These are phyloP conservation scores for Capsella bursapastoris DNA, from an alignment of 345 rosid genomes.

Conservation along the genomic window DNA sequence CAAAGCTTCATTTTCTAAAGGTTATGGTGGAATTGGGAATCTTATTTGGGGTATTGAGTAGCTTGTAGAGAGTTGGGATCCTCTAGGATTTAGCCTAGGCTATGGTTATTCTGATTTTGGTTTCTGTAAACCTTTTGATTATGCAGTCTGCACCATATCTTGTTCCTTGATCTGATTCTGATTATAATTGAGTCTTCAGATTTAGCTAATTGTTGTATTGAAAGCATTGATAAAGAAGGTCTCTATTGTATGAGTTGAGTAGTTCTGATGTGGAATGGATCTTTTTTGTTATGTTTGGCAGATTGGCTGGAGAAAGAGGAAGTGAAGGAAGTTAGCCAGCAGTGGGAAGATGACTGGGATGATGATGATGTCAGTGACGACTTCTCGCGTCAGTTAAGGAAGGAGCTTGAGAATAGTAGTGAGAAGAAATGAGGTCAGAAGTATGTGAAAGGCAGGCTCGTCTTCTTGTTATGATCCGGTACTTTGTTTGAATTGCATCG, in stretches of 20 bases:
- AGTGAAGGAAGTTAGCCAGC: constrained; percentile 75
- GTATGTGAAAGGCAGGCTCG: neutral
- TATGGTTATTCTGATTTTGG: neutral
- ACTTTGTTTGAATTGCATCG: neutral
- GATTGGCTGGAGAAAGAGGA: constrained; percentile 85
- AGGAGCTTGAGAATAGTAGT: constrained; percentile 65
- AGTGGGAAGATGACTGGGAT: constrained; percentile 99
- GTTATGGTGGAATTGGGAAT: too few species aligned
- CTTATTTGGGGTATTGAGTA: too few species aligned
- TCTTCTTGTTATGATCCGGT: neutral
- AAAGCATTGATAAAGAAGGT: neutral
- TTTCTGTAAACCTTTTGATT: neutral
- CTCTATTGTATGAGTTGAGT: neutral
- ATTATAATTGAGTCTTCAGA: neutral
- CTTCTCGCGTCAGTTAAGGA: constrained; percentile 86
- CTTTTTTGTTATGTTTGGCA: constrained; percentile 30
- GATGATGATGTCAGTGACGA: constrained; percentile 93
- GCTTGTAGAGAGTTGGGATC: neutral
- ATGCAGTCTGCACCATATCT: neutral
- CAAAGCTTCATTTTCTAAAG: too few species aligned
- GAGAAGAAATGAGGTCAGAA: constrained; percentile 53
- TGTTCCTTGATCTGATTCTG: neutral
- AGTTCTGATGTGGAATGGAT: neutral
- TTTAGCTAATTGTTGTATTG: neutral
- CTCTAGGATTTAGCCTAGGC: too few species aligned